Percentiles rank a stretch among this genome's conserved stretches.
Conservation (phyloP, 1,284 basidiomycete species). For the Moesziomyces globuligerus region DNA sequence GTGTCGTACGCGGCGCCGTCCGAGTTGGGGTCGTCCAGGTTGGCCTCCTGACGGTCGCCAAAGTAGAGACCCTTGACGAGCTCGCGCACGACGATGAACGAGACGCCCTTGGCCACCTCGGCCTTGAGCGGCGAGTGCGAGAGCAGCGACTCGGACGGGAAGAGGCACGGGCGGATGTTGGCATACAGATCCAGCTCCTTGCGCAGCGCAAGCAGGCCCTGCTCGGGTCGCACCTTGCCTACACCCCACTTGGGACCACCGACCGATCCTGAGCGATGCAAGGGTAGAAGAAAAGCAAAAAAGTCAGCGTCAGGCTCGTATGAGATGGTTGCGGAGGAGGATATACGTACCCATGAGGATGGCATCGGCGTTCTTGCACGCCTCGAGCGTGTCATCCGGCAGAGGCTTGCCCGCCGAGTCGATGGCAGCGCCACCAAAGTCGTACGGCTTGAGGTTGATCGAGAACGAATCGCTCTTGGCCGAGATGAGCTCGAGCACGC, state of each 20-base stretch:
- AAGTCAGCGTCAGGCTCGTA: constrained; percentile 75
- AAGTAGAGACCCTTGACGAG: constrained; percentile 79
- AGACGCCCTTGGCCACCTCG: constrained; percentile 82
- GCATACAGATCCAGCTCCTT: constrained; percentile 94
- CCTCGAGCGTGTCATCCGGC: constrained; percentile 81
- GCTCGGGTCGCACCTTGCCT: constrained; percentile 92
- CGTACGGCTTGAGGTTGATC: constrained; percentile 75
- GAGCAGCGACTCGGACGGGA: constrained; percentile 89
- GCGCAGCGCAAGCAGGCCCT: constrained; percentile 88
- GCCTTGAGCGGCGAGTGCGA: constrained; percentile 91
- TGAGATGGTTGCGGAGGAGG: no score
- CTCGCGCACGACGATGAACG: constrained; percentile 95
- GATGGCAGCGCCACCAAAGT: constrained; percentile 94
- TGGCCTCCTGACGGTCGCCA: constrained; percentile 84
- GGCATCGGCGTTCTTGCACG: constrained; percentile 64
- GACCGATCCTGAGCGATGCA: constrained; percentile 78
- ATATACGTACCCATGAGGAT: constrained; percentile 58
- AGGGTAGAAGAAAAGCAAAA: neutral
- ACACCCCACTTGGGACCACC: constrained; percentile 98
- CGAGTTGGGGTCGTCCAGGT: constrained; percentile 66
- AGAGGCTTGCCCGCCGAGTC: constrained; percentile 85
- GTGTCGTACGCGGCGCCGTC: constrained; percentile 68
- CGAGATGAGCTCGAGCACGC: constrained; percentile 82
- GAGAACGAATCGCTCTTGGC: constrained; percentile 73
- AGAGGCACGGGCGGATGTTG: constrained; percentile 96